These are phyloP conservation scores for Tolypocladium paradoxum DNA, from an alignment of 2,329 filamentous ascomycete genomes.

Conservation along the genomic window DNA sequence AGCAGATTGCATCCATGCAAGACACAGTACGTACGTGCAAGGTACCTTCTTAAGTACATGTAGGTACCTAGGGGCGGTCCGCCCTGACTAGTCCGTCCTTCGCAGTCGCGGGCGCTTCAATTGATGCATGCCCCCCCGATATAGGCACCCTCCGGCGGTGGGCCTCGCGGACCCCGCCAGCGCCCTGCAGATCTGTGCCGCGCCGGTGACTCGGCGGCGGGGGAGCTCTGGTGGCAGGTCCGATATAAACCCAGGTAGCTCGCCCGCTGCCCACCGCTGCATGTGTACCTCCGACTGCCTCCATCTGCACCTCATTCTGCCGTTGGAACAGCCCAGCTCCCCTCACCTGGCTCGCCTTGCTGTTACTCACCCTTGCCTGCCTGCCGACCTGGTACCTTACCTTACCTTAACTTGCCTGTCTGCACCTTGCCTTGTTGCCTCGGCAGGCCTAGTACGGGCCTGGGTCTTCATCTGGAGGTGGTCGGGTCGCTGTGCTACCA, in stretches of 20 bases:
- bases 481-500: background rate
- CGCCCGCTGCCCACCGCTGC: background rate
- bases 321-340: background rate
- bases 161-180: conserved; percentile 6
- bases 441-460: background rate
- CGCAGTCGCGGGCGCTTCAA: conserved; percentile 3
- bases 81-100: too few species aligned
- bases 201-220: background rate
- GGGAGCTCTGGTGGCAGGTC: background rate
- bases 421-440: too few species aligned
- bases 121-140: conserved; percentile 11
- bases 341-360: background rate
- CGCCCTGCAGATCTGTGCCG: background rate
- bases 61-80: too few species aligned
- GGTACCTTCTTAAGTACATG: too few species aligned
- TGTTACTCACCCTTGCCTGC: background rate
- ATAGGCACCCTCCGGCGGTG: conserved; percentile 14
- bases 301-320: background rate
- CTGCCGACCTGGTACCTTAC: background rate
- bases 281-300: background rate
- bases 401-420: too few species aligned
- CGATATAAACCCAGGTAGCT: background rate
- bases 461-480: background rate
- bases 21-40: background rate
- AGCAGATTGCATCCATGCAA: background rate